phyloP scores from a whole-genome alignment of 768 basidiomycete species.

The Tylopilus felleus region DNA sequence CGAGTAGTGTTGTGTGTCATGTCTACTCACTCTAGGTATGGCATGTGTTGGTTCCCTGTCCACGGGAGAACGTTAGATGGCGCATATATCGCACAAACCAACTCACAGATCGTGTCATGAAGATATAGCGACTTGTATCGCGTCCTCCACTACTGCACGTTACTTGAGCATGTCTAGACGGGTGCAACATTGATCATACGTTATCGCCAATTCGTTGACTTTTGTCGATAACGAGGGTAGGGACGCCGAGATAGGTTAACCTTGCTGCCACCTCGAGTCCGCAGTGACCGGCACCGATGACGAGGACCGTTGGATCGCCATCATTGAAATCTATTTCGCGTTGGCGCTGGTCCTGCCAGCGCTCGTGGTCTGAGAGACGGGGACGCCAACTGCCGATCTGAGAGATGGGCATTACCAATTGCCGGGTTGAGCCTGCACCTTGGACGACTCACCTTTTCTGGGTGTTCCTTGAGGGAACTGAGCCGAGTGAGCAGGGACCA shows the following conservation, averaged over 20 bases:
- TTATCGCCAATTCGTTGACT: constrained; percentile 49
- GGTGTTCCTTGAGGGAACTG: too few species aligned
- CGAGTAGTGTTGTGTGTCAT: too few species aligned
- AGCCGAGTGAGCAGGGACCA: too few species aligned
- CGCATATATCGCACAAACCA: constrained; percentile 1
- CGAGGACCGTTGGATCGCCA: constrained; percentile 51
- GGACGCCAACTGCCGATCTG: constrained; percentile 40
- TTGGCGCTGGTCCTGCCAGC: constrained; percentile 42
- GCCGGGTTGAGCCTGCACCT: too few species aligned
- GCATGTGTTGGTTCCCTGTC: constrained; percentile 50
- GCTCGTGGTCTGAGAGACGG: constrained; percentile 39
- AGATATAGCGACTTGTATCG: constrained; percentile 55
- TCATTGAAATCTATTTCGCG: constrained; percentile 43
- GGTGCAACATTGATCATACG: constrained; percentile 7
- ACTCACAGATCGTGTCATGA: constrained; percentile 51
- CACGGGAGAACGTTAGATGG: neutral
- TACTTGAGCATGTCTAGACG: neutral
- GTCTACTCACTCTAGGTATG: constrained; percentile 47
- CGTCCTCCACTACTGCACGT: constrained; percentile 42
- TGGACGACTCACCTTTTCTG: too few species aligned
- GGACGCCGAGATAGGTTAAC: constrained; percentile 52
- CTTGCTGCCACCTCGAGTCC: constrained; percentile 63
- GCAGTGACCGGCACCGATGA: constrained; percentile 64
- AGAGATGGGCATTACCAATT: neutral
- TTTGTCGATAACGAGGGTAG: constrained; percentile 52